A percentile compares a stretch with the other conserved stretches of the same genome.
phyloP scores from a whole-genome alignment of 805 yeast genomes.

The Candida nemodendra region DNA sequence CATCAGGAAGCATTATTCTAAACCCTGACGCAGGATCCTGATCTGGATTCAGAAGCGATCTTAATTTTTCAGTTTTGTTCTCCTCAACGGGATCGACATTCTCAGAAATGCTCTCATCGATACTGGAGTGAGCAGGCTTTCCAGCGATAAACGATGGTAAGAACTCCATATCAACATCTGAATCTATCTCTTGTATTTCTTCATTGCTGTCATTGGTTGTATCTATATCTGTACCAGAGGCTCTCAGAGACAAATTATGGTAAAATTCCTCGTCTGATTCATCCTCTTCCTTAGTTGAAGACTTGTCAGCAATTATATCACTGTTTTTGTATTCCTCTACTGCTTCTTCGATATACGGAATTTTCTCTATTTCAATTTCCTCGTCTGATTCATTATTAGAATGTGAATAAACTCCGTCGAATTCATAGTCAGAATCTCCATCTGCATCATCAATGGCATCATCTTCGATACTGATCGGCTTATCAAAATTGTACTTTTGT shows the following conservation, averaged over 20 bases:
- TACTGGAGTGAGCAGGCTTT: background rate
- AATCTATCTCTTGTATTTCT: constrained; percentile 20
- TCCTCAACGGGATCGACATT: constrained; percentile 29
- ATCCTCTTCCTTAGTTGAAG: constrained; percentile 17
- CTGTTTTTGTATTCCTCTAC: constrained; percentile 27
- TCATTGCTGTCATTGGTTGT: constrained; percentile 16
- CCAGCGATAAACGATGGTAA: constrained; percentile 45
- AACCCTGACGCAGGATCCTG: constrained; percentile 31
- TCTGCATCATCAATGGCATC: constrained; percentile 34
- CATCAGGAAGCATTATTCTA: constrained; percentile 45
- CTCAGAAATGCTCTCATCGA: constrained; percentile 28
- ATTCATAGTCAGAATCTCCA: constrained; percentile 46
- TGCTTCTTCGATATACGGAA: constrained; percentile 18
- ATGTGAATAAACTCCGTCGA: constrained; percentile 33
- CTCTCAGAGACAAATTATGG: constrained; percentile 7
- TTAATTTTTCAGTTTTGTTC: constrained; percentile 60
- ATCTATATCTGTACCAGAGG: constrained; percentile 29
- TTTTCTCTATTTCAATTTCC: constrained; percentile 22
- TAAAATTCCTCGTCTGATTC: constrained; percentile 27
- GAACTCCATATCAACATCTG: constrained; percentile 43
- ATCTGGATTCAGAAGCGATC: constrained; percentile 54
- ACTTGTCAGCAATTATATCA: background rate
- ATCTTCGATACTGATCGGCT: constrained; percentile 40
- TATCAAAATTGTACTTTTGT: constrained; percentile 50
- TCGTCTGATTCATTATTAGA: constrained; percentile 29